phyloP scores from a whole-genome alignment of 2,329 filamentous ascomycete genomes.

The Parastagonospora nodorum region DNA sequence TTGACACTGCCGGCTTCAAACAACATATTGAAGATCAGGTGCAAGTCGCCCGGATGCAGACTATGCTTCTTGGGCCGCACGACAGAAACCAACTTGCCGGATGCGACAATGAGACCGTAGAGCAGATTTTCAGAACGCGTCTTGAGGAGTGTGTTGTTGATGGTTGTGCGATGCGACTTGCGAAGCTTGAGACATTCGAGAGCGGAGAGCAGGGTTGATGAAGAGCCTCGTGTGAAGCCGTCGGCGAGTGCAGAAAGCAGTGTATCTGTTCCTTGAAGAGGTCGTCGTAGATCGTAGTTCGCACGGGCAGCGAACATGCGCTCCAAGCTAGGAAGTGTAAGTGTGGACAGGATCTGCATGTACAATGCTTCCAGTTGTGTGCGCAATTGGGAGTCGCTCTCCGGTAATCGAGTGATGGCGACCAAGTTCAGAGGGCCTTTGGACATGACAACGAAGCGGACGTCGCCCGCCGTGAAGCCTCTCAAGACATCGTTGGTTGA shows the following conservation, averaged over 20 bases:
- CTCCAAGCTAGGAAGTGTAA: conserved; percentile 85
- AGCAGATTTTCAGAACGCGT: conserved; percentile 77
- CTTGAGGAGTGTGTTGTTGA: conserved; percentile 87
- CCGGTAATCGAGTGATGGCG: conserved; percentile 88
- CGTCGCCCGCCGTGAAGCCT: conserved; percentile 84
- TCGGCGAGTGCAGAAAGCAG: conserved; percentile 91
- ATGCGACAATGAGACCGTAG: conserved; percentile 92
- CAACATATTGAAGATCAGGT: conserved; percentile 98
- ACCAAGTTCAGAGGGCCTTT: conserved; percentile 91
- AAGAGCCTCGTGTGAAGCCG: conserved; percentile 90
- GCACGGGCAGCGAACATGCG: conserved; percentile 88
- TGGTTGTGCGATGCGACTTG: conserved; percentile 81
- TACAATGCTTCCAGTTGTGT: conserved; percentile 91
- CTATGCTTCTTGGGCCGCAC: conserved; percentile 93
- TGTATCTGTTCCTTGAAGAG: conserved; percentile 87
- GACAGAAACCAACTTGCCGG: conserved; percentile 90
- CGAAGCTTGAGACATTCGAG: conserved; percentile 91
- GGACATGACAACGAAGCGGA: conserved; percentile 83
- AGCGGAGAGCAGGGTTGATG: conserved; percentile 84
- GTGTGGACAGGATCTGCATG: conserved; percentile 95
- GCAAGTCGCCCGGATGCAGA: conserved; percentile 90
- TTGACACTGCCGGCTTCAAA: conserved; percentile 94
- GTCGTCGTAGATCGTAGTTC: conserved; percentile 89
- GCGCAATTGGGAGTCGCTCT: conserved; percentile 86
- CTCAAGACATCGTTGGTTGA: conserved; percentile 75